Evolutionary conservation across 257 asterid species (phyloP).

Genomic region (Solanum virginianum): DNA sequence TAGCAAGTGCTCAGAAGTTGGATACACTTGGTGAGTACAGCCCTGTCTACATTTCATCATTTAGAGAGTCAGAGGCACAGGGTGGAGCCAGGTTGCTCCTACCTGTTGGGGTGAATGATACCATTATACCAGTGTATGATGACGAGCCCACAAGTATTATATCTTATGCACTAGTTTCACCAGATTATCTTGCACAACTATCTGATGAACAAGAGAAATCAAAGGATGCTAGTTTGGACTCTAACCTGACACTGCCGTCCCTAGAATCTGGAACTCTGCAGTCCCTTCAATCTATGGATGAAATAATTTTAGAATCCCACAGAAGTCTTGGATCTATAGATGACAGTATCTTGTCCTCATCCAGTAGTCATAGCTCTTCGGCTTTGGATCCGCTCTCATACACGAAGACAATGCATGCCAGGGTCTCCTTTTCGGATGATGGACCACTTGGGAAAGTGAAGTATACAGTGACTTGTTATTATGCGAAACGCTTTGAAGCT

Average conservation of each 20-base stretch:
- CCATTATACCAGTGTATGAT: slow-evolving; percentile 70
- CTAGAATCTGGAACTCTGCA: slow-evolving; percentile 34
- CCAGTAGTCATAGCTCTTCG: slow-evolving; percentile 43
- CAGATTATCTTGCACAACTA: slow-evolving; percentile 42
- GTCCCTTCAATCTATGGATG: slow-evolving; percentile 54
- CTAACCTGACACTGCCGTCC: slow-evolving; percentile 30
- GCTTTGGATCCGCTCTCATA: slow-evolving; percentile 48
- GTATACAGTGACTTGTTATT: slow-evolving; percentile 66
- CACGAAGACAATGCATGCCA: slow-evolving; percentile 57
- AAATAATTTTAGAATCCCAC: slow-evolving; percentile 40
- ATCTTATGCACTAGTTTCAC: slow-evolving; percentile 66
- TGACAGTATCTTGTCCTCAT: slow-evolving; percentile 39
- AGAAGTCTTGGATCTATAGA: slow-evolving; percentile 57
- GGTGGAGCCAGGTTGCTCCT: slow-evolving; percentile 68
- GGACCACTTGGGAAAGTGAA: slow-evolving; percentile 71
- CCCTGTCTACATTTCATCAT: slow-evolving; percentile 66
- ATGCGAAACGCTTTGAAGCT: slow-evolving; percentile 77
- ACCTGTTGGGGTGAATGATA: slow-evolving; percentile 59
- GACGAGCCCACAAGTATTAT: slow-evolving; percentile 94
- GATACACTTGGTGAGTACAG: slow-evolving; percentile 42
- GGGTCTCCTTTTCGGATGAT: slow-evolving; percentile 50
- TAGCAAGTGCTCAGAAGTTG: slow-evolving; percentile 43
- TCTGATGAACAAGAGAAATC: slow-evolving; percentile 52
- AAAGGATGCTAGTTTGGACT: slow-evolving; percentile 32
- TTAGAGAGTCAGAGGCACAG: slow-evolving; percentile 49